Base-by-base conservation (phyloP, 139 green algal species). In the Spirogloea muscicola region DNA sequence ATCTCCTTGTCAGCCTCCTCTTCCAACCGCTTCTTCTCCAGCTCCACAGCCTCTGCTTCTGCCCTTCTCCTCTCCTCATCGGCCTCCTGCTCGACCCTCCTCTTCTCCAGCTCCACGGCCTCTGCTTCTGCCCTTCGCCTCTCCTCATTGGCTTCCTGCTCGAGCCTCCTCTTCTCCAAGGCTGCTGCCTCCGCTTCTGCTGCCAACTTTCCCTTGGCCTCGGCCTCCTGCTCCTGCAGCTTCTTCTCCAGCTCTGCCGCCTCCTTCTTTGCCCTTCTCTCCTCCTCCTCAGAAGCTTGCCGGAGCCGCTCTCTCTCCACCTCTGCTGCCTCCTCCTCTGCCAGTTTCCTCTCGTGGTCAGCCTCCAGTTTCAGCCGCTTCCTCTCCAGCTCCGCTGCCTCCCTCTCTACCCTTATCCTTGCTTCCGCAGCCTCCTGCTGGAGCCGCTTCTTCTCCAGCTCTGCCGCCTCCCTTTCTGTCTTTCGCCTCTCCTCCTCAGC, bases 211-310 rank as follows among this genome's bases (percentile, higher is more conserved):
- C 21, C 21, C 46, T 21, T 55, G 21, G 21, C 21, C 21, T 21
- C 46, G 21, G 21, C 46, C 21, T n/a, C n/a, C n/a, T n/a, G n/a
- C n/a, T n/a, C n/a, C n/a, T n/a, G n/a, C n/a, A n/a, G n/a, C n/a
- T n/a, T n/a, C n/a, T n/a, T n/a, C n/a, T n/a, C n/a, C n/a, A 5
- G 6, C 40, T 39, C 52, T 33, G 7, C 9, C 9, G 7, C 5
- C 6, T 33, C 52, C 52, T 38, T 62, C 52, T 62, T 33, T 62
- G 7, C 52, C 52, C 18, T 6, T 33, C 52, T 62, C 52, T 62
- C 5, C 6, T 39, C 52, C 52, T 31, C 46, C 46, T 55, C 46
- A 21, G 21, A 31, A 21, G 21, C 21, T 21, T 21, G 21, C 21
- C 21, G 21, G 21, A 31, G 46, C n/a, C n/a, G n/a, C 9, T 21